phyloP scores from a whole-genome alignment of 2,329 filamentous ascomycete genomes.

The Ophiostoma tasmaniense region DNA sequence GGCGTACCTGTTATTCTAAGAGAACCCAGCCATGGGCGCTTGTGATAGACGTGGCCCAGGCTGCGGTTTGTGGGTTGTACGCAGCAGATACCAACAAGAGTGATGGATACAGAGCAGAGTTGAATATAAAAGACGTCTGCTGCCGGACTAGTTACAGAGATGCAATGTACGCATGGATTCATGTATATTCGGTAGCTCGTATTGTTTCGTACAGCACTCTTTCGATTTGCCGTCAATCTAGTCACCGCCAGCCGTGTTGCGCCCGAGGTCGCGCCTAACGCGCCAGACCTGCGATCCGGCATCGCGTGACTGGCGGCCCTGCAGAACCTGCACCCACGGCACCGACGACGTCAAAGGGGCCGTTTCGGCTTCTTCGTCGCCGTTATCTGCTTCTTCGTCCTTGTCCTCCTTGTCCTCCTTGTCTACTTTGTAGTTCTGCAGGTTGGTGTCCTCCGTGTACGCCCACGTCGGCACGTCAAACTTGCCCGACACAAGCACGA shows the following conservation, averaged over 20 bases:
- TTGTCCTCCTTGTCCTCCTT: conserved; percentile 23
- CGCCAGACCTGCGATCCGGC: conserved; percentile 55
- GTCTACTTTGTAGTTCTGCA: conserved; percentile 15
- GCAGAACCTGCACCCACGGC: conserved; percentile 36
- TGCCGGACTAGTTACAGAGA: no score
- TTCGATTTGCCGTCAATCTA: neutral
- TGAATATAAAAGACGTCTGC: no score
- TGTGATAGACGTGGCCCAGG: no score
- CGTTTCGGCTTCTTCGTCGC: neutral
- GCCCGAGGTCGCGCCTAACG: conserved; percentile 53
- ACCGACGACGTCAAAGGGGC: no score
- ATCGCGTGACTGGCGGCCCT: conserved; percentile 46
- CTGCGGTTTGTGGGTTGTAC: no score
- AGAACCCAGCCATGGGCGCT: no score
- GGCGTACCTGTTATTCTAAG: no score
- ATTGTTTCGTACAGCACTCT: no score
- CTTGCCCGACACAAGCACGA: conserved; percentile 59
- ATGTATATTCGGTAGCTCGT: no score
- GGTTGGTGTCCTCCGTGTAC: conserved; percentile 55
- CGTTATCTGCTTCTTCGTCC: conserved; percentile 27
- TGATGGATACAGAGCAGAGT: no score
- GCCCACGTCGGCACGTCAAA: conserved; percentile 63
- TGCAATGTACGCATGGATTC: no score
- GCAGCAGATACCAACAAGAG: no score
- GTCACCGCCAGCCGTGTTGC: conserved; percentile 5